Evolutionary conservation across 1,284 basidiomycete genomes (phyloP).

Genomic region (Schizopora paradoxa): DNA sequence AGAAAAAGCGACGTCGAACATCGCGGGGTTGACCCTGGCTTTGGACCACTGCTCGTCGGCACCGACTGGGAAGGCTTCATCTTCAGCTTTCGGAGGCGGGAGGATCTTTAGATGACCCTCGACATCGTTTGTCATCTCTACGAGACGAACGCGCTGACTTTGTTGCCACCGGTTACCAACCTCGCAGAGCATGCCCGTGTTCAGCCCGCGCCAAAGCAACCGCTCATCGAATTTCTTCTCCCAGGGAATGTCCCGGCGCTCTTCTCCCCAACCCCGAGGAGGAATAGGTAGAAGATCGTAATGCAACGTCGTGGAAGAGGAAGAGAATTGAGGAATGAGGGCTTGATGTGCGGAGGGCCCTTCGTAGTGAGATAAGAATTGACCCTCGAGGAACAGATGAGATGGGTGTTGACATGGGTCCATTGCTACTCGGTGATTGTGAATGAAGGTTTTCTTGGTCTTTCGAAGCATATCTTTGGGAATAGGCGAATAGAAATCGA

Average conservation of each 20-base stretch:
- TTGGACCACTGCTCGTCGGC: conserved; percentile 31
- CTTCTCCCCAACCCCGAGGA: conserved; percentile 36
- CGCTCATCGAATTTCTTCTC: conserved; percentile 50
- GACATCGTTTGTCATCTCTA: conserved; percentile 30
- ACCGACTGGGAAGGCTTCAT: conserved; percentile 37
- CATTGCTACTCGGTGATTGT: conserved; percentile 45
- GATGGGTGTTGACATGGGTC: conserved; percentile 54
- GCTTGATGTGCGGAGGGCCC: conserved; percentile 44
- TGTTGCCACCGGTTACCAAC: conserved; percentile 42
- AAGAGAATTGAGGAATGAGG: conserved; percentile 49
- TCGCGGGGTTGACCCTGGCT: conserved; percentile 37
- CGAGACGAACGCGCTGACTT: conserved; percentile 41
- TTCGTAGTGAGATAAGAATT: conserved; percentile 46
- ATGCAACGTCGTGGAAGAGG: conserved; percentile 50
- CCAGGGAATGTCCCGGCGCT: conserved; percentile 49
- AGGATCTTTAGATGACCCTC: conserved; percentile 34
- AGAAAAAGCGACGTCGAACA: conserved; percentile 57
- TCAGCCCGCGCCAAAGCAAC: conserved; percentile 63
- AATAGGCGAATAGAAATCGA: conserved; percentile 14
- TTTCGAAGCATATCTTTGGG: conserved; percentile 5
- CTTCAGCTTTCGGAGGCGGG: conserved; percentile 20
- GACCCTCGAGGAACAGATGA: conserved; percentile 45
- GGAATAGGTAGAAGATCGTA: conserved; percentile 56
- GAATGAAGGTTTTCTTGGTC: conserved; percentile 41
- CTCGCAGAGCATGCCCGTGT: conserved; percentile 55